Base-by-base conservation (phyloP, 2,329 filamentous ascomycete species). In the Epichloe hybrida region DNA sequence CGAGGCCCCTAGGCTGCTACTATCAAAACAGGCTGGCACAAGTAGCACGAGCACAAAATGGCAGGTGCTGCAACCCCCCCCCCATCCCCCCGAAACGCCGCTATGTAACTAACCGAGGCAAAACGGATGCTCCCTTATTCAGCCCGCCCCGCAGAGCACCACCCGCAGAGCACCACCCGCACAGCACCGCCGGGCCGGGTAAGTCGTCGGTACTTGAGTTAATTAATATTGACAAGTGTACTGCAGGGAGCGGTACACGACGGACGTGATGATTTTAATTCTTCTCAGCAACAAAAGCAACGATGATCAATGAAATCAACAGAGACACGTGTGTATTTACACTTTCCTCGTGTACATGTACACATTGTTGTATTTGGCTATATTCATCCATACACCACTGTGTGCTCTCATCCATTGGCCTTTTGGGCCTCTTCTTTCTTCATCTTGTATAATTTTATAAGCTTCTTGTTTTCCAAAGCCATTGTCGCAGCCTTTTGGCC, bases 391-490 rank as follows among this genome's bases (percentile, higher is more conserved):
- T 12, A 4, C 20, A 15, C 17, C 36, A 34, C 34, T 23, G 6
- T 36, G n/a, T 5, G 17, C 13, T 47, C 45, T 46, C 20, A 27
- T 23, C 11, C 45, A 39, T 36, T 39, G 7, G 36, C 21, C 21
- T 48, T 41, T 8, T 23, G 37, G 35, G 27, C 38, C 23, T 35
- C 15, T 34, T 49, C 48, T 64, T 75, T 81, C 60, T 74, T 76
- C 21, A 70, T 67, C 21, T 63, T 59, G 39, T 74, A 75, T 23
- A 65, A 60, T 54, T 72, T 73, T 46, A 81, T 77, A 55, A 86
- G 57, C 59, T 82, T 84, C 62, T 81, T 83, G 60, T 88, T 82
- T 41, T 74, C 69, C 61, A 90, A 59, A 0, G 83, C 84, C 56
- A 72, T 70, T 41, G 70, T 66, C 1, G 86, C 86, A 1, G 86